phyloP scores from a whole-genome alignment of 1,284 basidiomycete species.

The Chalciporus piperatoides region DNA sequence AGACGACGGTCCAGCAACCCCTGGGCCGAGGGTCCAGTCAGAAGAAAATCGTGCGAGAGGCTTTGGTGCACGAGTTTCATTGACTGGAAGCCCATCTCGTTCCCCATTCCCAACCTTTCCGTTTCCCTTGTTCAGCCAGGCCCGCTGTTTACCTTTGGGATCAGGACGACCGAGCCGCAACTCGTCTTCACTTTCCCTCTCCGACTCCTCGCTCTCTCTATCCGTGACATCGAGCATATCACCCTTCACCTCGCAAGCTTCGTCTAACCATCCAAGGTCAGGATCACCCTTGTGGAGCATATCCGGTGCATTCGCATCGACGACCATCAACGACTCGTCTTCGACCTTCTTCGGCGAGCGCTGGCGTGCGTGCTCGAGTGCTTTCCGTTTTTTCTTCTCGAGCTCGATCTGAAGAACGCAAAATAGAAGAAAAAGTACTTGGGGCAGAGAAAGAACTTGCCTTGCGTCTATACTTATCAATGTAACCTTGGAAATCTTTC shows the following conservation, averaged over 20 bases:
- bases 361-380: constrained; percentile 16
- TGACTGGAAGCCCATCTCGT: constrained; percentile 2
- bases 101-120: background rate
- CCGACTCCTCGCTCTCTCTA: constrained; percentile 17
- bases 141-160: constrained; percentile 11
- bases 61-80: constrained; percentile 10
- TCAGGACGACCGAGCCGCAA: background rate
- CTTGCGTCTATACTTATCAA: constrained; percentile 21
- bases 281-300: constrained; percentile 10
- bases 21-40: constrained; percentile 25
- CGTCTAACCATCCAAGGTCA: constrained; percentile 29
- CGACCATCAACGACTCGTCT: constrained; percentile 30
- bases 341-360: constrained; percentile 15
- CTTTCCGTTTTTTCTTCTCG: constrained; percentile 30
- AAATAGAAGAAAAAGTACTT: background rate
- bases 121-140: background rate
- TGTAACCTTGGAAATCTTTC: constrained; percentile 21
- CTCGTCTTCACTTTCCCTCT: constrained; percentile 24
- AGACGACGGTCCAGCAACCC: constrained; percentile 10
- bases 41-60: constrained; percentile 18
- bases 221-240: constrained; percentile 18
- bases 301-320: constrained; percentile 29
- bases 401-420: constrained; percentile 18
- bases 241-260: constrained; percentile 29
- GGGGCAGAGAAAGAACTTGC: background rate